Conservation (phyloP, 2,329 filamentous ascomycete genomes). For the Diplodia corticola region DNA sequence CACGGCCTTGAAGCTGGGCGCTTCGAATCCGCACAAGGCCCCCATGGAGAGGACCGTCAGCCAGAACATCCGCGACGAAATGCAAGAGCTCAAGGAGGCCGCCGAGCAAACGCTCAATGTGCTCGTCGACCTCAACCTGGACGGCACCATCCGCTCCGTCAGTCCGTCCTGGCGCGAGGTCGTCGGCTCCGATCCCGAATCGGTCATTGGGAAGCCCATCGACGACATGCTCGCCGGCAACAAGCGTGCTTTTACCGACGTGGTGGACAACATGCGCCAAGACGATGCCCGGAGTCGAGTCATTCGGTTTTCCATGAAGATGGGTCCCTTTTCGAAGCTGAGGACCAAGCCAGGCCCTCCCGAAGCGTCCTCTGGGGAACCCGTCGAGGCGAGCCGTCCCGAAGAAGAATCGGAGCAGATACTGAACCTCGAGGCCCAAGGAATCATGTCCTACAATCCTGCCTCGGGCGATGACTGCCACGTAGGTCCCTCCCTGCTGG, state of each 20-base stretch:
- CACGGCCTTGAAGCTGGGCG: conserved; percentile 45
- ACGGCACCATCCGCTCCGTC: conserved; percentile 91
- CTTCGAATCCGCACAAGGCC: conserved; percentile 33
- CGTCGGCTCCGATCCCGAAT: conserved; percentile 73
- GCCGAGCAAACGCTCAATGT: conserved; percentile 96
- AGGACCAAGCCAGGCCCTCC: conserved; percentile 34
- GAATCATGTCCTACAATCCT: conserved; percentile 96
- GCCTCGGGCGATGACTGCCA: conserved; percentile 85
- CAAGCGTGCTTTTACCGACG: conserved; percentile 75
- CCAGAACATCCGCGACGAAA: conserved; percentile 87
- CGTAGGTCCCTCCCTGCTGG: conserved; percentile 57
- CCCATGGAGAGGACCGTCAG: conserved; percentile 67
- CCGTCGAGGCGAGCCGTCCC: conserved; percentile 25
- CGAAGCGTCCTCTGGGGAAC: conserved; percentile 34
- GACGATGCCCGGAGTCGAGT: conserved; percentile 89
- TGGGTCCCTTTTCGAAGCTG: conserved; percentile 40
- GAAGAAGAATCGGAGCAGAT: conserved; percentile 47
- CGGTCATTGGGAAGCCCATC: conserved; percentile 74
- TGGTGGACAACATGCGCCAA: conserved; percentile 82
- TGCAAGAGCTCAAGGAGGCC: conserved; percentile 90
- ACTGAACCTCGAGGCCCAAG: conserved; percentile 88
- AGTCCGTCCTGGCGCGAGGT: conserved; percentile 95
- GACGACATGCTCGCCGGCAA: conserved; percentile 80
- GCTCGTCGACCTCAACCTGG: conserved; percentile 89
- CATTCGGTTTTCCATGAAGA: conserved; percentile 43